Conservation (phyloP, 169 alveolate species). For the Toxoplasma gondii region DNA sequence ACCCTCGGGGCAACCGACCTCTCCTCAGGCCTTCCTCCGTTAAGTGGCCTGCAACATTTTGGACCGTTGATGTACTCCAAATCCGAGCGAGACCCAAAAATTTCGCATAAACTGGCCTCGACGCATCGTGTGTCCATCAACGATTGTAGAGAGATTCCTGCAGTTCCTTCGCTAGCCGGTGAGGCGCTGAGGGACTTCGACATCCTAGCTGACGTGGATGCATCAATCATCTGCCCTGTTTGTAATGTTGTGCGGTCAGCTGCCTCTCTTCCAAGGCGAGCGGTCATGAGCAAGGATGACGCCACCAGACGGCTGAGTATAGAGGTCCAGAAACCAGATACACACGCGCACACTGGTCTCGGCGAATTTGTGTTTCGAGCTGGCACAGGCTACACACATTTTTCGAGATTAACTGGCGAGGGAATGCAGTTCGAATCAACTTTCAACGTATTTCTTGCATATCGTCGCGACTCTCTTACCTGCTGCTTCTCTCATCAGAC, state of each 20-base stretch:
- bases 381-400: no score
- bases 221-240: background rate
- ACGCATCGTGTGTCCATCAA: background rate
- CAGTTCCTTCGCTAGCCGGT: background rate
- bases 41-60: background rate
- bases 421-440: no score
- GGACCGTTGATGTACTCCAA: background rate
- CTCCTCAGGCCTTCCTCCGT: no score
- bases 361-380: no score
- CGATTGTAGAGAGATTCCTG: background rate
- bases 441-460: no score
- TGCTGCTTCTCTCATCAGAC: background rate
- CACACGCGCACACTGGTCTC: no score
- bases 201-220: background rate
- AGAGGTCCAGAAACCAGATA: background rate
- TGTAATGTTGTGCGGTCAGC: background rate
- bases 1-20: no score
- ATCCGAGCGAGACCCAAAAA: background rate
- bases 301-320: background rate
- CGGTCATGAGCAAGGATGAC: background rate
- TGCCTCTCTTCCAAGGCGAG: background rate
- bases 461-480: background rate
- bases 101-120: background rate
- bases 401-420: no score
- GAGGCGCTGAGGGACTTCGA: background rate